These are phyloP conservation scores for Tetrastigma voinierianum DNA, from an alignment of 164 flowering plant genomes.

Conservation along the genomic window DNA sequence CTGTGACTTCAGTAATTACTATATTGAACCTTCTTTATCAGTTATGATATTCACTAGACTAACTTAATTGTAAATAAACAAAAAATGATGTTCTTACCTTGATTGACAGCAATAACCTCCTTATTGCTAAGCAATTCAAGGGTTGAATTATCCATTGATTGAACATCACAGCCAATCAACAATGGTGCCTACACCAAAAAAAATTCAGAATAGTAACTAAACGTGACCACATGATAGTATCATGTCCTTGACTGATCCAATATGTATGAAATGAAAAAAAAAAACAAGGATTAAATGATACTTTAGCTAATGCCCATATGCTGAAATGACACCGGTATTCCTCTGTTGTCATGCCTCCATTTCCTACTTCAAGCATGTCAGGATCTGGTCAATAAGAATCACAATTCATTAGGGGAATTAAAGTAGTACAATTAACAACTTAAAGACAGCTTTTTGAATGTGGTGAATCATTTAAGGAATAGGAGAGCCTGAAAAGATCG, in stretches of 20 bases:
- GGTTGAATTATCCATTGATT: slow-evolving; percentile 42
- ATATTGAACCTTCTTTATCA: too few relatives aligned
- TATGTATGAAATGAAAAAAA: not conserved
- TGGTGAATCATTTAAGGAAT: too few relatives aligned
- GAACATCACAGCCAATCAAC: slow-evolving; percentile 72
- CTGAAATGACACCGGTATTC: slow-evolving; percentile 87
- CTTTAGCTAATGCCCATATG: slow-evolving; percentile 85
- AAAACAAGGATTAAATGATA: slow-evolving; percentile 10
- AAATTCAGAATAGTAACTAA: not conserved
- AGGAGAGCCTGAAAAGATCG: too few relatives aligned
- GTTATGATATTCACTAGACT: too few relatives aligned
- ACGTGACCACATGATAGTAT: too few relatives aligned
- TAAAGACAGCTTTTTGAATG: too few relatives aligned
- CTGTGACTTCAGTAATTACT: too few relatives aligned
- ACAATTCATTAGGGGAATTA: too few relatives aligned
- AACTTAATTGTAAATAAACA: too few relatives aligned
- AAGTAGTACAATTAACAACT: too few relatives aligned
- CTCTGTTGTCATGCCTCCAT: slow-evolving; percentile 75
- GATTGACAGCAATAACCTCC: slow-evolving; percentile 79
- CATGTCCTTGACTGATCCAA: not conserved
- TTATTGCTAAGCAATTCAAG: slow-evolving; percentile 52
- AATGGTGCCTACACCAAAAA: slow-evolving; percentile 64
- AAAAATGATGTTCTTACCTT: slow-evolving; percentile 53
- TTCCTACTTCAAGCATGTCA: slow-evolving; percentile 93
- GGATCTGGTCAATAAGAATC: slow-evolving; percentile 44